Percentiles rank a stretch among this genome's conserved stretches.
Evolutionary conservation across 2,329 filamentous ascomycete species (phyloP).

Genomic region (Diplodia sapinea): DNA sequence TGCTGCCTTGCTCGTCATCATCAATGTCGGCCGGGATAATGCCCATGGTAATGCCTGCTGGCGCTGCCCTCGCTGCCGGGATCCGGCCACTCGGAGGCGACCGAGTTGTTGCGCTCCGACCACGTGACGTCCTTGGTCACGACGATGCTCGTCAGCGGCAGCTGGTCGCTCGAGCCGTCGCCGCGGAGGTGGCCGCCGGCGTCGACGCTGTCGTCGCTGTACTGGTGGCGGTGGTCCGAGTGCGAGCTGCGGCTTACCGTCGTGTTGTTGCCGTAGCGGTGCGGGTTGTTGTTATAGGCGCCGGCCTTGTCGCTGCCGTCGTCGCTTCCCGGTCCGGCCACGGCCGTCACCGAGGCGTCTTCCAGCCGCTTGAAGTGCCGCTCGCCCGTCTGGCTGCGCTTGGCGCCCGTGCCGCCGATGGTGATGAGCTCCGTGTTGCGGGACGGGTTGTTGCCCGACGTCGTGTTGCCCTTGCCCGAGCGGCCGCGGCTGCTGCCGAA

Average conservation of each 20-base stretch:
- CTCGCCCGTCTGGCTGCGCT: slow-evolving; percentile 27
- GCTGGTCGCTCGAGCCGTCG: slow-evolving; percentile 5
- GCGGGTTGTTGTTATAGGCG: too few relatives aligned
- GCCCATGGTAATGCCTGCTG: background rate
- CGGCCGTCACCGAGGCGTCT: background rate
- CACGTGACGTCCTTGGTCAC: slow-evolving; percentile 27
- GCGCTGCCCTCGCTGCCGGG: background rate
- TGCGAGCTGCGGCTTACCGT: background rate
- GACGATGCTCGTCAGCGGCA: slow-evolving; percentile 16
- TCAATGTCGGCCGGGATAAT: background rate
- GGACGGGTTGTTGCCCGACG: background rate
- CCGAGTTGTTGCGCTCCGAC: slow-evolving; percentile 9
- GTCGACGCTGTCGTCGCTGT: background rate
- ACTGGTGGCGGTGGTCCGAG: background rate
- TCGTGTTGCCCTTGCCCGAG: background rate
- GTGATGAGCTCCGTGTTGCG: slow-evolving; percentile 27
- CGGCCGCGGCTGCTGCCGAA: slow-evolving; percentile 24
- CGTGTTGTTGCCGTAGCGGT: slow-evolving; percentile 2
- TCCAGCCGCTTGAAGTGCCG: slow-evolving; percentile 30
- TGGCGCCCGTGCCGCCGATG: slow-evolving; percentile 20
- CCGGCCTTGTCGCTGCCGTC: too few relatives aligned
- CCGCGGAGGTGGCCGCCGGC: background rate
- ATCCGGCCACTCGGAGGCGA: background rate
- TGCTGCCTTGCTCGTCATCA: too few relatives aligned
- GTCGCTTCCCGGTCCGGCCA: background rate